phyloP scores from a whole-genome alignment of 1,139 yeast species.

The Saccharomycopsis hybrid region DNA sequence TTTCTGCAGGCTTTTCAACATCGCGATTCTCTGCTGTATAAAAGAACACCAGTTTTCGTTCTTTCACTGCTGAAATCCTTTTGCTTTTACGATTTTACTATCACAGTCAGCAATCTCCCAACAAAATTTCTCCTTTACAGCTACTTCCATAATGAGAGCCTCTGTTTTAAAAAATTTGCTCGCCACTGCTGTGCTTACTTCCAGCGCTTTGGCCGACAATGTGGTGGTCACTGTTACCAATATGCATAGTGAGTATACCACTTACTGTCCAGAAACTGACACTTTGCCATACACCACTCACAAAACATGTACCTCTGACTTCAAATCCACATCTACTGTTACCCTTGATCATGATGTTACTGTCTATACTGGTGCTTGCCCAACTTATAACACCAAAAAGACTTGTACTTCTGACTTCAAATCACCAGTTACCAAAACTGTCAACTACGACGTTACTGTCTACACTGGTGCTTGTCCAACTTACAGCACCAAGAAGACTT shows the following conservation, averaged over 20 bases:
- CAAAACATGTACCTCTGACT: neutral
- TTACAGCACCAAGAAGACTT: neutral
- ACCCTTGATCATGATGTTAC: neutral
- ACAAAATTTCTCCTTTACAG: no score
- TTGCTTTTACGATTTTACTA: no score
- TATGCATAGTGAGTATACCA: constrained; percentile 15
- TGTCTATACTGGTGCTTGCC: neutral
- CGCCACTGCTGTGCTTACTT: no score
- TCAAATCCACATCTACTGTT: neutral
- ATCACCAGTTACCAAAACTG: neutral
- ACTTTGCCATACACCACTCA: neutral
- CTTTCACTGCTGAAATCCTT: no score
- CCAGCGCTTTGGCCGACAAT: no score
- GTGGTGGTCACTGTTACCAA: no score
- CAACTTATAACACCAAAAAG: neutral
- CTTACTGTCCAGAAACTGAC: constrained; percentile 22
- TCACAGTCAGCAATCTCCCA: no score
- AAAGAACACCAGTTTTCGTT: no score
- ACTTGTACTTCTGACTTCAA: neutral
- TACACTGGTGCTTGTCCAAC: neutral
- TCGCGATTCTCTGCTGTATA: no score
- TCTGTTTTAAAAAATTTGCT: no score
- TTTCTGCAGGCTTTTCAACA: no score
- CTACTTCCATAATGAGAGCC: no score
- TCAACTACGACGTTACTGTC: neutral